Conservation (phyloP, 2,329 filamentous ascomycete species). For the Trichoderma polysporum region DNA sequence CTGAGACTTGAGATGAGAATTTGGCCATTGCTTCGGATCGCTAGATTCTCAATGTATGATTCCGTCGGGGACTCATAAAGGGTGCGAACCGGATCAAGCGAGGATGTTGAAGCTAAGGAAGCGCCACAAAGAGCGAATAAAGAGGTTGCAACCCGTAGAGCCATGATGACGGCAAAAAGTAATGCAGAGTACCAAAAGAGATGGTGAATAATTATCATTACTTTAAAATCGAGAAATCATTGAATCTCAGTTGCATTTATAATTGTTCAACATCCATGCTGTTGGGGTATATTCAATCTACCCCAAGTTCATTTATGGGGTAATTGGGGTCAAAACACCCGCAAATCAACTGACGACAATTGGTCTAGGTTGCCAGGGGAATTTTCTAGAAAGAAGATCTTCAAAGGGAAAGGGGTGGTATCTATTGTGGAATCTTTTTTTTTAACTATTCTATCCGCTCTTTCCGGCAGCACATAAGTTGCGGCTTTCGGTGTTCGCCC, state of each 20-base stretch:
- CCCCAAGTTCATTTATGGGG: background rate
- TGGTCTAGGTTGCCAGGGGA: background rate
- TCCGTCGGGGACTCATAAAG: slow-evolving; percentile 14
- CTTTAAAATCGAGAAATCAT: background rate
- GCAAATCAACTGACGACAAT: background rate
- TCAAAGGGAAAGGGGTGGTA: background rate
- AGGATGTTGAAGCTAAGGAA: background rate
- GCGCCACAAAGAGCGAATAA: slow-evolving; percentile 3
- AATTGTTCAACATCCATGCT: background rate
- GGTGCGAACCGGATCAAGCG: background rate
- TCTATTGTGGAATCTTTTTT: background rate
- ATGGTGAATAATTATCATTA: background rate
- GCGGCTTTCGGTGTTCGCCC: background rate
- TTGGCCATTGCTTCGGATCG: slow-evolving; percentile 36
- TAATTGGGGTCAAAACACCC: background rate
- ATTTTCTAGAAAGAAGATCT: background rate
- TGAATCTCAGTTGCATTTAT: background rate
- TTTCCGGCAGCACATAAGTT: background rate
- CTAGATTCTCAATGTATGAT: slow-evolving; percentile 37
- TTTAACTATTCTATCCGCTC: background rate
- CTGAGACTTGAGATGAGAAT: slow-evolving; percentile 37
- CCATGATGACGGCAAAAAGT: background rate
- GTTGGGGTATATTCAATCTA: slow-evolving; percentile 12
- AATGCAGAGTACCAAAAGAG: background rate
- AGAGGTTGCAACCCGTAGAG: background rate